Evolutionary conservation across 768 basidiomycete genomes (phyloP).

Genomic region (Trametes gibbosa): DNA sequence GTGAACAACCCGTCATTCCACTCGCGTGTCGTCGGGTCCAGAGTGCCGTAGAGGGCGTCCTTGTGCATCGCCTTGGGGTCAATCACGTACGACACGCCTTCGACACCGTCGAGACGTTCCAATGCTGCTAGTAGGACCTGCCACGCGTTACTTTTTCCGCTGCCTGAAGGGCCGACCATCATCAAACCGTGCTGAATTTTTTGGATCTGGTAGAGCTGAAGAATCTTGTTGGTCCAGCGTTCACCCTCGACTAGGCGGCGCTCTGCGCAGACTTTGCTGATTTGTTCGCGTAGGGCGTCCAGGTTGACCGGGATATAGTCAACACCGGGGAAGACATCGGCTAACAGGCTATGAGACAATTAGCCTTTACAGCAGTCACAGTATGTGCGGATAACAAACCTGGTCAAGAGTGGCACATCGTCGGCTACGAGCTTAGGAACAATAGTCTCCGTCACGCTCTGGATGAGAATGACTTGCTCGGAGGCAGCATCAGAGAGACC

Average conservation of each 20-base stretch:
- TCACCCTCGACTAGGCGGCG: conserved; percentile 84
- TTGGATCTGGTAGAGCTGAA: conserved; percentile 98
- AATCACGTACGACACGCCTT: conserved; percentile 94
- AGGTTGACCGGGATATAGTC: conserved; percentile 89
- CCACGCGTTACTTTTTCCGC: conserved; percentile 97
- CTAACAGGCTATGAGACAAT: conserved; percentile 61
- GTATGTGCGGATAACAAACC: conserved; percentile 44
- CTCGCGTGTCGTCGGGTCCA: conserved; percentile 95
- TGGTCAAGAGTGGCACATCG: conserved; percentile 91
- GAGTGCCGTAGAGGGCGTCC: conserved; percentile 94
- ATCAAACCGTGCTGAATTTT: conserved; percentile 99
- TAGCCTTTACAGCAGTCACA: not conserved
- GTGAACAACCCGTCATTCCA: conserved; percentile 99
- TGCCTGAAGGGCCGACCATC: conserved; percentile 99
- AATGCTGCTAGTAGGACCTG: conserved; percentile 87
- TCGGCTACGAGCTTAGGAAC: conserved; percentile 97
- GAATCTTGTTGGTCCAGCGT: conserved; percentile 90
- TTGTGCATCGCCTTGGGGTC: conserved; percentile 99
- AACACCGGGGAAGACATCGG: conserved; percentile 97
- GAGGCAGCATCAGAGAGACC: conserved; percentile 70
- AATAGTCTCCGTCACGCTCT: conserved; percentile 97
- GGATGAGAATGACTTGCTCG: conserved; percentile 96
- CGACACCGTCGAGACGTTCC: conserved; percentile 85
- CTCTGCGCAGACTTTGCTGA: conserved; percentile 82
- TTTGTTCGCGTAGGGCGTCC: conserved; percentile 79